These are phyloP conservation scores for Pyrenochaeta sp. DNA, from an alignment of 2,329 filamentous ascomycete species.

Conservation along the genomic window DNA sequence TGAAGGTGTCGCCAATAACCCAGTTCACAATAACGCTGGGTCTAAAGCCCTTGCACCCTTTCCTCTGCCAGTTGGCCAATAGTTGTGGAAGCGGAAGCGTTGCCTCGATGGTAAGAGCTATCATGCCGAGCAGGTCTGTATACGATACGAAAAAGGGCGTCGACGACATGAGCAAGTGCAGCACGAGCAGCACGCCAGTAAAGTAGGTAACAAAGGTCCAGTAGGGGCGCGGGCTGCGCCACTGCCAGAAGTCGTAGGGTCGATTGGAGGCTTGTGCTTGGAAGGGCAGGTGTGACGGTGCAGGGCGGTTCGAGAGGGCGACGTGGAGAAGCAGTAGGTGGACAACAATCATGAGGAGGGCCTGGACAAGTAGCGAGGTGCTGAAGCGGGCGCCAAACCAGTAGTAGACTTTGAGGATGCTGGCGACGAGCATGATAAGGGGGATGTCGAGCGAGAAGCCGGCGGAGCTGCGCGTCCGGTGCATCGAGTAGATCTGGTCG, in stretches of 20 bases:
- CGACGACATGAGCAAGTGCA: slow-evolving; percentile 73
- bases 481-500: slow-evolving; percentile 72
- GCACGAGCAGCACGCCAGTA: slow-evolving; percentile 65
- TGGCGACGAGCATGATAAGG: slow-evolving; percentile 72
- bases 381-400: slow-evolving; percentile 71
- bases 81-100: slow-evolving; percentile 85
- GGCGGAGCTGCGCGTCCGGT: slow-evolving; percentile 65
- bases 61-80: slow-evolving; percentile 71
- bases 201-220: slow-evolving; percentile 81
- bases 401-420: slow-evolving; percentile 71
- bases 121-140: slow-evolving; percentile 72
- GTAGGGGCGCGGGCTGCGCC: slow-evolving; percentile 77
- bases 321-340: slow-evolving; percentile 68
- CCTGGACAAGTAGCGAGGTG: slow-evolving; percentile 66
- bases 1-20: slow-evolving; percentile 83
- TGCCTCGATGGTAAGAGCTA: slow-evolving; percentile 82
- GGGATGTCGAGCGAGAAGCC: slow-evolving; percentile 74
- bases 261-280: slow-evolving; percentile 61
- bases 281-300: slow-evolving; percentile 65
- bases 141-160: slow-evolving; percentile 70
- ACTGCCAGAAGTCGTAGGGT: slow-evolving; percentile 85
- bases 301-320: slow-evolving; percentile 65
- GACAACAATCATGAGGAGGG: slow-evolving; percentile 66
- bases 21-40: slow-evolving; percentile 79
- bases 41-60: slow-evolving; percentile 80